Conservation (phyloP, 129 eudicot genomes). For the carrot (Daucus carota) region DH1_v3.0 NC_030388.2:16509001-16509500, state of each 20-base stretch:
- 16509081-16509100: neutral
- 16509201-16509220: neutral
- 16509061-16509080: neutral
- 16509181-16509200: neutral
- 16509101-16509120: neutral
- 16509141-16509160: neutral
- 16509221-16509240: neutral
- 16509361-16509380: too few relatives aligned
- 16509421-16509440: too few relatives aligned
- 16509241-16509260: neutral
- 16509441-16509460: too few relatives aligned
- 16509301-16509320: too few relatives aligned
- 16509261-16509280: too few relatives aligned
- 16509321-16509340: too few relatives aligned
- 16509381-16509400: too few relatives aligned
- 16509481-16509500: too few relatives aligned
- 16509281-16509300: too few relatives aligned
- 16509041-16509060: neutral
- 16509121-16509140: neutral
- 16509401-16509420: too few relatives aligned
- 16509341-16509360: too few relatives aligned
- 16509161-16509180: neutral
- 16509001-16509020: neutral
- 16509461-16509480: too few relatives aligned
- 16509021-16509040: neutral